Percentiles rank a stretch among this genome's conserved stretches.
Evolutionary conservation across 139 green algal species (phyloP).

Genomic region (Pedinophyceae sp.): DNA sequence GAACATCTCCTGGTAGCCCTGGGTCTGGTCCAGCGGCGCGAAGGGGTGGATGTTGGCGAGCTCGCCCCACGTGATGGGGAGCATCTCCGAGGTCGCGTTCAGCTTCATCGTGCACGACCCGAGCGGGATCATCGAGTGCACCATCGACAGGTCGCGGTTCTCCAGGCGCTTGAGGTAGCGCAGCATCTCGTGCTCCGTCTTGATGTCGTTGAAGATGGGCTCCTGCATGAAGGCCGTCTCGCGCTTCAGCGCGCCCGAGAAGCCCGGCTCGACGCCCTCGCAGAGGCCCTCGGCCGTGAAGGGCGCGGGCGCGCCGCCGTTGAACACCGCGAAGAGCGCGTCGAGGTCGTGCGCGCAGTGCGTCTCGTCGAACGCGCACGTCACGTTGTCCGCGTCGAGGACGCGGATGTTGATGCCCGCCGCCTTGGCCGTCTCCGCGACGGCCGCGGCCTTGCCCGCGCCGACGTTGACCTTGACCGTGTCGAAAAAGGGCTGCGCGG

Average conservation of each 20-base stretch:
- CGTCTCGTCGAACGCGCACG: slow-evolving; percentile 86
- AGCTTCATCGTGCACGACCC: slow-evolving; percentile 99
- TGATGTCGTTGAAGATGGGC: slow-evolving; percentile 84
- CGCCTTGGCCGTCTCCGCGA: slow-evolving; percentile 13
- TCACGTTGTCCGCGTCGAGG: slow-evolving; percentile 46
- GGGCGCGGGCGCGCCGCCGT: slow-evolving; percentile 27
- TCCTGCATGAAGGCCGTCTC: slow-evolving; percentile 57
- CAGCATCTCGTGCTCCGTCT: slow-evolving; percentile 84
- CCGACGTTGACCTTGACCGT: slow-evolving; percentile 56
- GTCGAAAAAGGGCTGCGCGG: slow-evolving; percentile 77
- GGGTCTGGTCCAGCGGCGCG: slow-evolving; percentile 65
- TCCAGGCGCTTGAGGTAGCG: slow-evolving; percentile 93
- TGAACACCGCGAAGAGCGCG: slow-evolving; percentile 57
- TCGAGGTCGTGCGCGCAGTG: slow-evolving; percentile 75
- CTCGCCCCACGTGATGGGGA: slow-evolving; percentile 95
- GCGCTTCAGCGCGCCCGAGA: slow-evolving; percentile 29
- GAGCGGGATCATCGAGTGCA: slow-evolving; percentile 96
- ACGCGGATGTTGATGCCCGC: slow-evolving; percentile 70
- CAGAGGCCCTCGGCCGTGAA: slow-evolving; percentile 68
- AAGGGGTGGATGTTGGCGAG: slow-evolving; percentile 94
- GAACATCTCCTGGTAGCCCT: slow-evolving; percentile 93
- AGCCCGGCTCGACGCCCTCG: slow-evolving; percentile 12
- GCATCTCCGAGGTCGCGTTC: slow-evolving; percentile 96
- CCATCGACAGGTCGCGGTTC: slow-evolving; percentile 86
- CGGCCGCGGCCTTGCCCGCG: slow-evolving; percentile 14